Evolutionary conservation across 129 eudicot species (phyloP).

Genomic region (Smallanthus sonchifolius): DNA sequence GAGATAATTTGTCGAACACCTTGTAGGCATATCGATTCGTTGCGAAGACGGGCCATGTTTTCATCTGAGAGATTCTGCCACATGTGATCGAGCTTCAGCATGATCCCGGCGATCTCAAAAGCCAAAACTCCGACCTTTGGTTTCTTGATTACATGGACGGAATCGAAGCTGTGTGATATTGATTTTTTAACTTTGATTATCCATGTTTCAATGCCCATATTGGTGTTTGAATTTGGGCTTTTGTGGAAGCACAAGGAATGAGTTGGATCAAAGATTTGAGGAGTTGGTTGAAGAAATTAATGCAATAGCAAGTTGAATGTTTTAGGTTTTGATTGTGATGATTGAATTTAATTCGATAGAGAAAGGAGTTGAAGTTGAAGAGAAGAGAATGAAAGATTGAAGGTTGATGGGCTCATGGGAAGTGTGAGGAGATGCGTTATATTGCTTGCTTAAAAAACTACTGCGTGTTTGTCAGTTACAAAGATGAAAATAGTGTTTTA

Average conservation of each 20-base stretch:
- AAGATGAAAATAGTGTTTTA: not conserved
- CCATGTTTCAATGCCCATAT: constrained; percentile 83
- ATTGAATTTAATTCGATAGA: constrained; percentile 26
- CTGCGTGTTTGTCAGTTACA: not conserved
- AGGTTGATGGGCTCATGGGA: not conserved
- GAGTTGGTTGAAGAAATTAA: constrained; percentile 9
- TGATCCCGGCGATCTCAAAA: constrained; percentile 62
- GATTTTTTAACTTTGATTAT: constrained; percentile 64
- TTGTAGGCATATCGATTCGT: constrained; percentile 48
- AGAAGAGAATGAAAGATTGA: not conserved
- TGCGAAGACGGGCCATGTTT: constrained; percentile 43
- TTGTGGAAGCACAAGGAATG: not conserved
- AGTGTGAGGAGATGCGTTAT: not conserved
- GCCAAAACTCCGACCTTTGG: constrained; percentile 73
- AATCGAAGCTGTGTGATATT: constrained; percentile 43
- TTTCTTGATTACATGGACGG: constrained; percentile 45
- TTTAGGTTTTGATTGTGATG: constrained; percentile 10
- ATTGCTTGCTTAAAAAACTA: constrained; percentile 1
- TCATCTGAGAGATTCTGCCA: constrained; percentile 68
- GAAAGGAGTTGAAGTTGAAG: not conserved
- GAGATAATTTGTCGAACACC: constrained; percentile 86
- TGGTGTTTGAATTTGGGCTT: not conserved
- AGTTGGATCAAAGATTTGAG: constrained; percentile 1
- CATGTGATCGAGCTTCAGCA: constrained; percentile 63
- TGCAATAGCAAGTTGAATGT: not conserved